phyloP scores from a whole-genome alignment of 192 early-diverging fungal species.

The Coemansia sp. region DNA sequence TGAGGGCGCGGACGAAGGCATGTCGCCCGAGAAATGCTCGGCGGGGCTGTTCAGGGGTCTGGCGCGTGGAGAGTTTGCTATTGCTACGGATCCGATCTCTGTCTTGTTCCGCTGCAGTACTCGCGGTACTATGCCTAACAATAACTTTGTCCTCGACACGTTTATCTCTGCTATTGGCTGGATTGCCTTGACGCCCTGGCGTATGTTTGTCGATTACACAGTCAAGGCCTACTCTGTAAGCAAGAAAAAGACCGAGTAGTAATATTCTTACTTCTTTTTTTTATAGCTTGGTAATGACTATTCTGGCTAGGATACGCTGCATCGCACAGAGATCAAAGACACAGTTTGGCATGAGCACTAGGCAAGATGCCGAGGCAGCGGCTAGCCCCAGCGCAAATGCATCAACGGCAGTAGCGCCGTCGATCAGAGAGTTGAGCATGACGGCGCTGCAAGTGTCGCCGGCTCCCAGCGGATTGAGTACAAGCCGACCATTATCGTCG shows the following conservation, averaged over 20 bases:
- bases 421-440: constrained; percentile 34
- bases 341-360: constrained; percentile 45
- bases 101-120: constrained; percentile 42
- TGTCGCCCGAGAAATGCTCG: constrained; percentile 64
- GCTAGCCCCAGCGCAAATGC: constrained; percentile 52
- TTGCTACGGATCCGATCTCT: constrained; percentile 44
- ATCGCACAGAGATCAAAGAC: constrained; percentile 26
- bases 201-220: constrained; percentile 36
- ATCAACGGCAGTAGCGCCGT: constrained; percentile 16
- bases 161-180: constrained; percentile 32
- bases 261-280: not conserved
- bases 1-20: constrained; percentile 65
- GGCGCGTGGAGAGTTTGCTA: constrained; percentile 46
- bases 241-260: constrained; percentile 19
- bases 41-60: constrained; percentile 41
- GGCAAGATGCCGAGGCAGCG: constrained; percentile 50
- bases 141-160: constrained; percentile 48
- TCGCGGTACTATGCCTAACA: constrained; percentile 50
- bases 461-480: constrained; percentile 49
- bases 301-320: constrained; percentile 21
- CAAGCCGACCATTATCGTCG: not conserved
- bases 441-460: constrained; percentile 49
- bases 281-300: constrained; percentile 12
- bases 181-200: constrained; percentile 48
- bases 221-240: constrained; percentile 11